Evolutionary conservation across 768 basidiomycete genomes (phyloP), one percentile per base, ranked within the genome.

Genomic region (Paxillus involutus): DNA sequence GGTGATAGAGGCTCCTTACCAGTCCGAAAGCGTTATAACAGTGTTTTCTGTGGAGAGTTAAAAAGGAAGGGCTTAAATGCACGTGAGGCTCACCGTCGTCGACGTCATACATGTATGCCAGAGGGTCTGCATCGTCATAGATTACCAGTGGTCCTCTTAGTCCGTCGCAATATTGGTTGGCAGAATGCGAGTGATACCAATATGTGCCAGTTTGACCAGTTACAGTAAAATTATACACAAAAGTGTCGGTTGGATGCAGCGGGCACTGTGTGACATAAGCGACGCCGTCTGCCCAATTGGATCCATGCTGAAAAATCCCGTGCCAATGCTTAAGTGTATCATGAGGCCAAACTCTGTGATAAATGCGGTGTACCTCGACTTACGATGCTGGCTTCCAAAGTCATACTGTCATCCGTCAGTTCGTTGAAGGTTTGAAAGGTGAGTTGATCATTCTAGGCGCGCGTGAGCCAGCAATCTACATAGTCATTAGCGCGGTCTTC

Each of bases 131-230:
- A 2, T 64, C 67, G 53, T 78, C 77, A 44, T 77, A 77, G 11
- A 81, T 63, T 3, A 81, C 71, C 30, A 60, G 8, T 2, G 71
- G 52, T 14, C 72, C 75, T 14, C 53, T 52, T n/a, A 60, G 24
- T 35, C 59, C 61, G 24, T 58, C 59, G 37, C 60, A 82, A 47
- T 80, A 80, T 51, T 81, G 79, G 0, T 71, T 72, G 2, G 67
- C 69, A 69, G 74, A 62, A 55, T 79, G 78, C 14, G 75, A 76
- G 55, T 60, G 75, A 41, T 72, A 78, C 78, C 80, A 80, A 47
- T 73, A 81, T 41, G 71, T 72, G 32, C 64, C 63, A 17, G 68
- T 57, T 55, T 72, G 69, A 44, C 40, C 49, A 3, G 52, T 52
- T 8, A 51, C 51, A 6, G 44, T 46, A 53, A 72, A 76, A 44